A percentile compares a stretch with the other conserved stretches of the same genome.
Evolutionary conservation across 2,329 filamentous ascomycete genomes (phyloP).

Genomic region (Aspergillus pseudotamarii): DNA sequence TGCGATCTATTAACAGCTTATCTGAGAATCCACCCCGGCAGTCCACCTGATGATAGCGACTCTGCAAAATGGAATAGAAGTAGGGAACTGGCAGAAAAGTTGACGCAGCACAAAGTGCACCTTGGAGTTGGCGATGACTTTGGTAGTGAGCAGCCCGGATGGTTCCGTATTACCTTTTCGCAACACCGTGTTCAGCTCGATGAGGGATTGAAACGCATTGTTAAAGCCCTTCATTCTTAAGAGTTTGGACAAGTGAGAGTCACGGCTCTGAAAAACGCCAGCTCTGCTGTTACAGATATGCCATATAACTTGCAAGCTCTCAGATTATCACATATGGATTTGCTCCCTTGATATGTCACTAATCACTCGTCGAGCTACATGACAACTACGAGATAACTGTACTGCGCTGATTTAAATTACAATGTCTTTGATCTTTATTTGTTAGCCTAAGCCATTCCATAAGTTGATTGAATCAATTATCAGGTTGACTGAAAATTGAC

Average conservation of each 20-base stretch:
- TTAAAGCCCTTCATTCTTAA: background rate
- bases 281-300: too few species aligned
- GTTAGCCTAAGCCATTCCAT: too few species aligned
- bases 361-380: too few species aligned
- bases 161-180: background rate
- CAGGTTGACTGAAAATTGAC: too few species aligned
- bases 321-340: too few species aligned
- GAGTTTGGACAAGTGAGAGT: background rate
- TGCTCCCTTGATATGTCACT: too few species aligned
- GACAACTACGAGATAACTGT: too few species aligned
- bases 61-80: background rate
- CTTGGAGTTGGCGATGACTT: background rate
- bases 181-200: background rate
- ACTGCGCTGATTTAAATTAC: too few species aligned
- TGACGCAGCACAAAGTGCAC: background rate
- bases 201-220: background rate
- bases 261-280: background rate
- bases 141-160: background rate
- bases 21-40: background rate
- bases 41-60: background rate
- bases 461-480: too few species aligned
- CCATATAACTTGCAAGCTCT: too few species aligned
- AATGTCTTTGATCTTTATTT: too few species aligned
- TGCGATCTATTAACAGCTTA: background rate
- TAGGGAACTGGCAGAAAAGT: background rate